Base-by-base conservation (phyloP, 2,329 filamentous ascomycete genomes). In the Ophiocordyceps camponoti-saundersi region DNA sequence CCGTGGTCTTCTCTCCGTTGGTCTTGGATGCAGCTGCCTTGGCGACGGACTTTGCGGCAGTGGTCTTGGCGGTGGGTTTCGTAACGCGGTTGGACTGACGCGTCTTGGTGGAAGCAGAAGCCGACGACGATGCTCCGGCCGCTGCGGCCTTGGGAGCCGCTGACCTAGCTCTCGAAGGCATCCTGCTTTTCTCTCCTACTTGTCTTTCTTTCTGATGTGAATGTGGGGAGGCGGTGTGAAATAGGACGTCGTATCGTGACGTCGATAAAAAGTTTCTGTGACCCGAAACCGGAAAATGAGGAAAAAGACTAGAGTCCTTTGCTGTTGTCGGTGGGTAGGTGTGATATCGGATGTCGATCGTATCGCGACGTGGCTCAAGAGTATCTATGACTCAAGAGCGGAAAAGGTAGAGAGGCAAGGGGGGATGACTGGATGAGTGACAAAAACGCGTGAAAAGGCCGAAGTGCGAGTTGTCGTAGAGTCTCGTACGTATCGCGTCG, bases 121-220 rank as follows among this genome's bases (percentile, higher is more conserved):
- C 43, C 46, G 57, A 57, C 6, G 57, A 42, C n/a, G n/a, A n/a
- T 46, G 57, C 57, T 48, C 57, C 60, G 18, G 59, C 49, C 12
- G 55, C 42, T 34, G 56, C 48, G 34, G 57, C 50, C 54, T 55
- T 60, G 23, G 53, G 39, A 48, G 52, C 52, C 43, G 56, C 23
- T 29, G 56, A 48, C 53, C 56, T 59, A 42, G 56, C 53, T 54
- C 55, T 55, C 40, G 61, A 54, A 47, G 61, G 56, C 60, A 63
- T 63, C 51, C 56, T 55, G 6, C 34, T 36, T 13, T n/a, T n/a
- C n/a, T n/a, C 34, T 13, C 34, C 34, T 3, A 36, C n/a, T 13
- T 18, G 23, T 44, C n/a, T 21, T 22, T 23, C 13, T 22, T 39
- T 23, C 16, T 7, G 12, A 12, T 41, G 53, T 46, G 26, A 7